These are phyloP conservation scores for Cercophora samala DNA, from an alignment of 495 filamentous ascomycete genomes.

Conservation along the genomic window DNA sequence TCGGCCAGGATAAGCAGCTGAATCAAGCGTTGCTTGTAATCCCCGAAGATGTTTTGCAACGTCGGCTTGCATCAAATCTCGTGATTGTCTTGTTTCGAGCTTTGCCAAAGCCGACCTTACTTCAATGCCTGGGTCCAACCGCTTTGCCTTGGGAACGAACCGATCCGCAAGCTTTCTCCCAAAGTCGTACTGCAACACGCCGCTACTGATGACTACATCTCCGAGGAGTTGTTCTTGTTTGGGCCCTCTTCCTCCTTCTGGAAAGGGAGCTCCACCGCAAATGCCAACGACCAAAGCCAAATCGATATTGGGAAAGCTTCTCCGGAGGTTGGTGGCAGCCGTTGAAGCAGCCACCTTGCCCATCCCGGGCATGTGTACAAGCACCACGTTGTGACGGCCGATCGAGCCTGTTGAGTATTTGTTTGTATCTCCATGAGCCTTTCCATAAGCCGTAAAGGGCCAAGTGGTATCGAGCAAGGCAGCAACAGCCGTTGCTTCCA, in stretches of 20 bases:
- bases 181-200: not conserved
- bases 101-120: not conserved
- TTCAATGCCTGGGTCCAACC: not conserved
- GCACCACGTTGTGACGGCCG: not conserved
- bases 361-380: not conserved
- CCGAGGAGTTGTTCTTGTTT: not conserved
- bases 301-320: not conserved
- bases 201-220: not conserved
- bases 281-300: not conserved
- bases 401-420: not conserved
- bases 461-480: not conserved
- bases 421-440: not conserved
- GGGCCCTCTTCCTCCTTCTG: too few relatives aligned
- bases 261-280: not conserved
- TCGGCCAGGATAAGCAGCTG: not conserved
- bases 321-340: not conserved
- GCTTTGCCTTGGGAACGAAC: not conserved
- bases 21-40: not conserved
- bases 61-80: not conserved
- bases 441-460: not conserved
- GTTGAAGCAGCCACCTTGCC: not conserved
- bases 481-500: constrained; percentile 4
- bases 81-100: not conserved
- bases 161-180: not conserved
- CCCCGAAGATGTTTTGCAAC: not conserved